phyloP scores from a whole-genome alignment of 805 yeast species.

The Candida coquimbonensis region DNA sequence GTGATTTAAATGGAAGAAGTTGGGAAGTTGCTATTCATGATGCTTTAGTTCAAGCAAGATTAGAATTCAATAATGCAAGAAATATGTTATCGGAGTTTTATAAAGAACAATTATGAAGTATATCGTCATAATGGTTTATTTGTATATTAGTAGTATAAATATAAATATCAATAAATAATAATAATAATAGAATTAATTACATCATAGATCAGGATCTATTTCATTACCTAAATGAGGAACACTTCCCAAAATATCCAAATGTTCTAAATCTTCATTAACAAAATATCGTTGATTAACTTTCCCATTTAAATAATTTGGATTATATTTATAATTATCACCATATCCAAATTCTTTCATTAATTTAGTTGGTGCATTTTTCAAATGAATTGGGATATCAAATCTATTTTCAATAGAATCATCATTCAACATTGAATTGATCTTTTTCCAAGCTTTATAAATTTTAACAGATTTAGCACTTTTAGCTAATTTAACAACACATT shows the following conservation, averaged over 20 bases:
- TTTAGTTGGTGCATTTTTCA: conserved; percentile 91
- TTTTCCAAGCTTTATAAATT: conserved; percentile 73
- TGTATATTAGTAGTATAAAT: too few species aligned
- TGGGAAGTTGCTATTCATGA: conserved; percentile 38
- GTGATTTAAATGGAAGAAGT: conserved; percentile 17
- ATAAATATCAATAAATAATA: background rate
- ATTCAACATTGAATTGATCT: conserved; percentile 51
- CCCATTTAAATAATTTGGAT: conserved; percentile 74
- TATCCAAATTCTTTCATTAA: conserved; percentile 88
- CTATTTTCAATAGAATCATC: conserved; percentile 37
- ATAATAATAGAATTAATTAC: background rate
- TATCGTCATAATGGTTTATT: too few species aligned
- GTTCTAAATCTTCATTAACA: conserved; percentile 47
- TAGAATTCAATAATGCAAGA: conserved; percentile 44
- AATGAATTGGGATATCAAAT: conserved; percentile 58
- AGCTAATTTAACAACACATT: conserved; percentile 88
- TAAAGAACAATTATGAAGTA: conserved; percentile 25
- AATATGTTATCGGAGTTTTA: conserved; percentile 46
- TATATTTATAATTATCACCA: conserved; percentile 79
- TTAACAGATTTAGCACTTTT: conserved; percentile 80
- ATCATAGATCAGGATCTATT: conserved; percentile 35
- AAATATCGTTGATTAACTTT: conserved; percentile 66
- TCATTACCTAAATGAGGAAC: conserved; percentile 44
- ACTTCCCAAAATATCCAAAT: conserved; percentile 46
- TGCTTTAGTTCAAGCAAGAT: conserved; percentile 46